These are phyloP conservation scores for Phytopythium mirpurense DNA, from an alignment of 352 stramenopile genomes.

Conservation along the genomic window DNA sequence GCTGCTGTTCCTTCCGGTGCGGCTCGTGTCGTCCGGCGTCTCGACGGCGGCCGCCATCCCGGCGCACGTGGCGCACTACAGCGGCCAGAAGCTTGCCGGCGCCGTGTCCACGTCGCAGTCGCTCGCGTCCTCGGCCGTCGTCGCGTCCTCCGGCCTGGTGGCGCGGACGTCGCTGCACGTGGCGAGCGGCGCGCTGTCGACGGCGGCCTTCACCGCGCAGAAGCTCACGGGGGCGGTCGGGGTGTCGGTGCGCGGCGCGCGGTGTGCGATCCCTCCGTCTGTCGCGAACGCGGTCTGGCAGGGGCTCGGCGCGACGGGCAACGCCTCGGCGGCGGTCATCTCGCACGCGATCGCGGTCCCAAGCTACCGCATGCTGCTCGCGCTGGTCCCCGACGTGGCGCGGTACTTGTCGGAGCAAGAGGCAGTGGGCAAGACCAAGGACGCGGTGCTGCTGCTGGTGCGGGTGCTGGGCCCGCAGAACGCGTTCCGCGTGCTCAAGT, in stretches of 20 bases:
- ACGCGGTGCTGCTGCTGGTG: conserved; percentile 45
- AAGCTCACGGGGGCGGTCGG: conserved; percentile 47
- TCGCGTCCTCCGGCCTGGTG: conserved; percentile 42
- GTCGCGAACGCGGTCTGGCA: conserved; percentile 62
- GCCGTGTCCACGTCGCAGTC: conserved; percentile 54
- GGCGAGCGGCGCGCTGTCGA: conserved; percentile 46
- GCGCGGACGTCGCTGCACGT: conserved; percentile 52
- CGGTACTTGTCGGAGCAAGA: conserved; percentile 49
- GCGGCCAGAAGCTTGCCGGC: conserved; percentile 49
- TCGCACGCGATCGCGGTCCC: conserved; percentile 66
- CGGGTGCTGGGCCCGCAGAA: conserved; percentile 64
- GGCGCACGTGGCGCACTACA: conserved; percentile 38
- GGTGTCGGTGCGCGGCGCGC: conserved; percentile 41
- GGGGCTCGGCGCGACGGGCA: conserved; percentile 51
- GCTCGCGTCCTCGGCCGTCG: conserved; percentile 49
- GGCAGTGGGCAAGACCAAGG: conserved; percentile 39
- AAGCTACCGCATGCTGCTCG: conserved; percentile 51
- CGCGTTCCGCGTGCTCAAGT: conserved; percentile 68
- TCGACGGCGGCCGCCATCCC: conserved; percentile 53
- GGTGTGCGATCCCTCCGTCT: conserved; percentile 50
- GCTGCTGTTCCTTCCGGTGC: conserved; percentile 56
- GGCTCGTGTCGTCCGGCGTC: conserved; percentile 49
- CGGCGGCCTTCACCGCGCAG: conserved; percentile 43
- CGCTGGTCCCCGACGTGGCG: conserved; percentile 39
- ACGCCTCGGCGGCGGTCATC: conserved; percentile 48